phyloP scores from a whole-genome alignment of 805 yeast species.

The Brettanomyces anomalus region DNA sequence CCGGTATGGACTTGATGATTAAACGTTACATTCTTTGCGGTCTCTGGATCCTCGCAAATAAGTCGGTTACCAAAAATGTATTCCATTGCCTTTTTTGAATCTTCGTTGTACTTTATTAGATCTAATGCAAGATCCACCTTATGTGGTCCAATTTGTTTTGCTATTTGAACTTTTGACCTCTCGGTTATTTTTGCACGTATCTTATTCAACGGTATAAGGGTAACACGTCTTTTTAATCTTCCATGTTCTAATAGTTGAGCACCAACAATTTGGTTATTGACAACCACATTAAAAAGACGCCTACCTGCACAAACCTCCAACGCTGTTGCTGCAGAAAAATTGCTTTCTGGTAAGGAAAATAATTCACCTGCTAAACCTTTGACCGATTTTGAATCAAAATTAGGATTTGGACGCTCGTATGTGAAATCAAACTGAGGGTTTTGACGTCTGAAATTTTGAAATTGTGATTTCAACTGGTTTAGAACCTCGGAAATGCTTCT shows the following conservation, averaged over 20 bases:
- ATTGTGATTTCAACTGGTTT: constrained; percentile 34
- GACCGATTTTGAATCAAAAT: constrained; percentile 54
- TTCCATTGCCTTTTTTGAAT: constrained; percentile 75
- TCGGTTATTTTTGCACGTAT: constrained; percentile 55
- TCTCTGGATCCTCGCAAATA: constrained; percentile 76
- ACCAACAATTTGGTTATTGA: constrained; percentile 82
- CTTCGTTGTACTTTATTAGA: constrained; percentile 63
- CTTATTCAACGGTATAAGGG: constrained; percentile 87
- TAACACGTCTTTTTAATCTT: constrained; percentile 68
- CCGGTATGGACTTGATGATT: constrained; percentile 72
- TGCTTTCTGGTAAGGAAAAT: constrained; percentile 51
- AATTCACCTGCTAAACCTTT: constrained; percentile 88
- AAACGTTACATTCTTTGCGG: constrained; percentile 85
- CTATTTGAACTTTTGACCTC: constrained; percentile 44
- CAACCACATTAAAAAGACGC: constrained; percentile 79
- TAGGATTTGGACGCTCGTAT: constrained; percentile 54
- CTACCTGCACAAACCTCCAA: constrained; percentile 94
- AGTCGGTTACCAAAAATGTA: constrained; percentile 87
- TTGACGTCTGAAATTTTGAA: constrained; percentile 49
- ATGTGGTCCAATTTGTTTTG: constrained; percentile 71
- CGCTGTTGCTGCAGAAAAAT: constrained; percentile 63
- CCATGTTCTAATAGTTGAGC: constrained; percentile 74
- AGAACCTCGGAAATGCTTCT: constrained; percentile 33
- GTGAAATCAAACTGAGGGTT: constrained; percentile 70
- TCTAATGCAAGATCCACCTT: constrained; percentile 87